A percentile compares a stretch with the other conserved stretches of the same genome.
Evolutionary conservation across 2,329 filamentous ascomycete genomes (phyloP).

Genomic region (Trichoderma aggressivum): DNA sequence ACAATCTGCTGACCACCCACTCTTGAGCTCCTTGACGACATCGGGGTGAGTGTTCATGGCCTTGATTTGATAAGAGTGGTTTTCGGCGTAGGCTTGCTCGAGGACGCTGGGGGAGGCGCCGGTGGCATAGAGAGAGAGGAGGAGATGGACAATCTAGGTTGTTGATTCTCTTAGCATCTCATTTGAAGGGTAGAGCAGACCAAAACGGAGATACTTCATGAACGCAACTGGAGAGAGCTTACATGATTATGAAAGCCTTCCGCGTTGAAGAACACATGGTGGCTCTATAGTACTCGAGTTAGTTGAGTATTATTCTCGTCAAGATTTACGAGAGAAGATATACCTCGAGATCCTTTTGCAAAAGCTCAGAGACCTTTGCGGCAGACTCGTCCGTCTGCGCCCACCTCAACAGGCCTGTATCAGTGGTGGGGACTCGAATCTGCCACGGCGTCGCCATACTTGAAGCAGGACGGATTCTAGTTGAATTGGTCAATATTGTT

Average conservation of each 20-base stretch:
- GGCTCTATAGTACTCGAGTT: slow-evolving; percentile 32
- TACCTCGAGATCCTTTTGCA: slow-evolving; percentile 72
- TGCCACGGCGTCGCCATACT: slow-evolving; percentile 47
- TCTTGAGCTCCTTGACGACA: slow-evolving; percentile 52
- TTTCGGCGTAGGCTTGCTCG: slow-evolving; percentile 60
- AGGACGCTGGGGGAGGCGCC: slow-evolving; percentile 61
- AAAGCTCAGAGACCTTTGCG: slow-evolving; percentile 58
- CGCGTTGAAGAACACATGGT: slow-evolving; percentile 79
- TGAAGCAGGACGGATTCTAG: not conserved
- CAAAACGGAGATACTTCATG: not conserved
- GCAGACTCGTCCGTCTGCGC: slow-evolving; percentile 57
- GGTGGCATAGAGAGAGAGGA: slow-evolving; percentile 74
- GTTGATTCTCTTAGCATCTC: not conserved
- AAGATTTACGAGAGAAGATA: not conserved
- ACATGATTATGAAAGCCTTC: slow-evolving; percentile 79
- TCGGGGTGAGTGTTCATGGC: slow-evolving; percentile 44
- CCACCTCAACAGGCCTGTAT: slow-evolving; percentile 49
- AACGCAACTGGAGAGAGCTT: slow-evolving; percentile 21
- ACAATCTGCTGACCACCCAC: slow-evolving; percentile 52
- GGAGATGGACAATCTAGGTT: slow-evolving; percentile 62
- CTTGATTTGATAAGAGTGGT: slow-evolving; percentile 64
- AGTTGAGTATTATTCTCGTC: not conserved
- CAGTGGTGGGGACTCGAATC: slow-evolving; percentile 45
- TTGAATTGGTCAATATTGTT: not conserved
- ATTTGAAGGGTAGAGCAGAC: not conserved